Evolutionary conservation across 225 moss, liverwort and hornwort species (phyloP), one percentile per base, ranked within the genome.

Genomic region (Sphagnum tenellum): DNA sequence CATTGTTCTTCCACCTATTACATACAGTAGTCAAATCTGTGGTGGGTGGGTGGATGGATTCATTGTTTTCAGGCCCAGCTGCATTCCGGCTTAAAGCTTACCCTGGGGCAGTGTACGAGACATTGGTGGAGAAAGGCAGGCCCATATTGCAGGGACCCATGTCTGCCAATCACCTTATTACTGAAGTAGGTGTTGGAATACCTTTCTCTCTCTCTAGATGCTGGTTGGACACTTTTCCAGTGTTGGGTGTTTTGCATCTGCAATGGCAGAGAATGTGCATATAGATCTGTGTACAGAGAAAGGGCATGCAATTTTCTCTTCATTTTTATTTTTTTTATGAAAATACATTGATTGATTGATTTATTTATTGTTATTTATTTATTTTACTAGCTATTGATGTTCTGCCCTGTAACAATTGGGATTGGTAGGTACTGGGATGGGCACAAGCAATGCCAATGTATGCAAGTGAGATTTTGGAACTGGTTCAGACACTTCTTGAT

Each of bases 401-500:
- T 58, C 58, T 29, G 56, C 10, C 2, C 12, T 62, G 12, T 44
- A 50, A 12, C 50, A 3, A 12, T 60, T 66, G 48, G 74, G 72
- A 45, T 67, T 65, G 45, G 60, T 73, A 98, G 96, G 96, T 98
- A 63, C 83, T 98, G 77, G 96, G 93, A 62, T 98, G 96, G 96
- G 96, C 96, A 55, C 88, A 98, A 84, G 89, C 96, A 62, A 98
- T 98, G 96, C 96, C 96, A 50, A 92, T 98, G 90, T 98, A 98
- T 67, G 96, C 96, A 62, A 90, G 96, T n/a, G 96, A 98, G 73
- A 87, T 98, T 71, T 63, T 98, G 83, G 96, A 98, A 80, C 85
- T 98, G 72, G 96, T 98, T 73, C 96, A 98, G 67, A 90, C 92
- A 12, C 88, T 98, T 73, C 84, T 98, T 60, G 96, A 98, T 73